Base-by-base conservation (phyloP, 495 filamentous ascomycete genomes). In the Mytilinidion resinicola region DNA sequence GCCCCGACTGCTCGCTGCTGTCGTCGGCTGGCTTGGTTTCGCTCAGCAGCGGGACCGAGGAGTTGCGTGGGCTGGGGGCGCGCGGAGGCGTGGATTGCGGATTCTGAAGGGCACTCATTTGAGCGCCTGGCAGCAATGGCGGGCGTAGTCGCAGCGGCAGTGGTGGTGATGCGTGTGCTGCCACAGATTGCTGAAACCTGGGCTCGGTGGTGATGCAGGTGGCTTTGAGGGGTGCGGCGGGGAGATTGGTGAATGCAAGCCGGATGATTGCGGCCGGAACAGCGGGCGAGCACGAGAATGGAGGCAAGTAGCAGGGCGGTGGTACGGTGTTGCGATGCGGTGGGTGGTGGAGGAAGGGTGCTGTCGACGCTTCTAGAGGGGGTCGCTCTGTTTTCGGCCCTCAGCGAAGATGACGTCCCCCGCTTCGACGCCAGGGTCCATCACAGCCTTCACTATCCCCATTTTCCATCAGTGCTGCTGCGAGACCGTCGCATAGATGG, bases 81-180 rank as follows among this genome's bases (percentile, higher is more conserved):
- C 15, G 36, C 14, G 25, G 37, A 50, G 54, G 48, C n/a, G 55
- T 58, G 20, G 63, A 25, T 35, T 38, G 36, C 2, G 55, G 35
- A 34, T 43, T 56, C 35, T 60, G 52, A 15, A 43, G 19, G 53
- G 56, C 56, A 62, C 63, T 62, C 63, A 66, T 66, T 59, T 54
- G 48, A 52, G 49, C 52, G 50, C 50, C 25, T 35, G 17, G 21
- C 46, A 49, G 21, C 17, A 49, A 25, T 25, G 14, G 33, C 17
- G 19, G 21, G 46, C n/a, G n/a, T n/a, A 19, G 46, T 49, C 19
- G 21, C 46, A 49, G 33, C 12, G 21, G 14, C 46, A 25, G 21
- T 6, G 5, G 21, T 10, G 21, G 15, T 49, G 46, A 49, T 49
- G 46, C 46, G 15, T 19, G 12, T 49, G 21, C 33, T 25, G 46